Conservation (phyloP, 202 grass and related monocot species). For the Zizania palustris region DNA sequence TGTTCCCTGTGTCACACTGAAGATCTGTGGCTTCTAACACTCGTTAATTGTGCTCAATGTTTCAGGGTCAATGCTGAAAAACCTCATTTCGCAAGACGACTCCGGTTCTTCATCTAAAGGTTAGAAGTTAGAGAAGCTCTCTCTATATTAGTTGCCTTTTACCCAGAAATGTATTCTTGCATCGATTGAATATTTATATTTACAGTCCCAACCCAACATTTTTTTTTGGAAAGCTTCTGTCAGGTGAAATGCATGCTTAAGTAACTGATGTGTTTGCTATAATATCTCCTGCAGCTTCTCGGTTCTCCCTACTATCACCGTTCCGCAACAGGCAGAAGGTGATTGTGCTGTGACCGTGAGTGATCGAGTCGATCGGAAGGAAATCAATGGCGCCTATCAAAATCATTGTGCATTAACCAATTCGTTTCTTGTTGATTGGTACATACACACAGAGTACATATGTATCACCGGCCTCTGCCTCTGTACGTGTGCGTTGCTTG, state of each 20-base stretch:
- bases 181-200: slow-evolving; percentile 15
- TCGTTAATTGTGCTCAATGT: slow-evolving; percentile 33
- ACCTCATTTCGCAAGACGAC: slow-evolving; percentile 55
- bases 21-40: neutral
- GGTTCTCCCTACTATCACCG: slow-evolving; percentile 81
- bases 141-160: neutral
- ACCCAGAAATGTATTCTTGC: slow-evolving; percentile 5
- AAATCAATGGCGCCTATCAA: neutral
- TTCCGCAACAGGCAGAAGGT: slow-evolving; percentile 85
- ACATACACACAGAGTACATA: neutral
- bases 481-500: neutral
- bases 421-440: neutral
- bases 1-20: neutral
- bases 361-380: neutral
- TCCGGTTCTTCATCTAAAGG: slow-evolving; percentile 50
- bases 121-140: slow-evolving; percentile 8
- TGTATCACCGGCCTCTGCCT: neutral
- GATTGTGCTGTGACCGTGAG: slow-evolving; percentile 51
- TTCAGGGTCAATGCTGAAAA: slow-evolving; percentile 62
- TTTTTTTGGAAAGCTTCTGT: neutral
- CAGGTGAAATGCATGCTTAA: neutral
- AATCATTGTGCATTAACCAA: neutral
- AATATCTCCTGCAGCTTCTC: slow-evolving; percentile 58
- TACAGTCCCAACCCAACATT: no score
- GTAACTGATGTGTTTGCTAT: slow-evolving; percentile 9